Evolutionary conservation across 2,329 filamentous ascomycete genomes (phyloP), one percentile per base, ranked within the genome.

Genomic region (Gnomoniopsis smithogilvyi): DNA sequence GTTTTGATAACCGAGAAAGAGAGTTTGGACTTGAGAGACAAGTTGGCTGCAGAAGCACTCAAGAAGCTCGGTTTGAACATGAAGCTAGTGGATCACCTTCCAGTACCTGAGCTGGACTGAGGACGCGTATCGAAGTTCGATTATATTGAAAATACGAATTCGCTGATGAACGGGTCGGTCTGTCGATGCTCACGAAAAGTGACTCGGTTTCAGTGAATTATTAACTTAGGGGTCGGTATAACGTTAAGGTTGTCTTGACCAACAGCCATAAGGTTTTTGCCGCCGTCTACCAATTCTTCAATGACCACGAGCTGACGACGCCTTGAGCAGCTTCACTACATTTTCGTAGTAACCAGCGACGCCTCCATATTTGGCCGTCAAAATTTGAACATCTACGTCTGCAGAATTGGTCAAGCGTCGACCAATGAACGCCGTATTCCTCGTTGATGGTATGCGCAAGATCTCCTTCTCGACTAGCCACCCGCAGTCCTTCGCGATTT

Each of bases 401-500:
- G 66, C 66, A 1, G 58, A 47, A 0, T 63, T 50, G 51, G 61
- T 65, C 4, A 66, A 68, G 51, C 74, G 73, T 34, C 91, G 81
- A 3, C 93, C 93, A 45, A 98, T 70, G 33, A 99, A 77, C 1
- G 88, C 91, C 19, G 88, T 86, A 72, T 98, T 98, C 62, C 95
- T 80, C 43, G 94, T 97, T 71, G 91, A 96, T 1, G 95, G 95
- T 63, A 99, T 98, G 49, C 94, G 81, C 67, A 99, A 73, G 78
- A 95, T 87, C 67, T 96, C 94, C 63, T 83, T 90, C 73, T 98
- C 92, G 1, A 91, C 81, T 6, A 80, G 74, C 80, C 88, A 96
- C 2, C 90, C 90, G 63, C 92, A 85, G 59, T 90, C 87, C 34
- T 78, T 76, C 0, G 90, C 87, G 46, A 99, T 81, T 30, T 78